Conservation (phyloP, 805 yeast species). For the Ogataea salicorniae region DNA sequence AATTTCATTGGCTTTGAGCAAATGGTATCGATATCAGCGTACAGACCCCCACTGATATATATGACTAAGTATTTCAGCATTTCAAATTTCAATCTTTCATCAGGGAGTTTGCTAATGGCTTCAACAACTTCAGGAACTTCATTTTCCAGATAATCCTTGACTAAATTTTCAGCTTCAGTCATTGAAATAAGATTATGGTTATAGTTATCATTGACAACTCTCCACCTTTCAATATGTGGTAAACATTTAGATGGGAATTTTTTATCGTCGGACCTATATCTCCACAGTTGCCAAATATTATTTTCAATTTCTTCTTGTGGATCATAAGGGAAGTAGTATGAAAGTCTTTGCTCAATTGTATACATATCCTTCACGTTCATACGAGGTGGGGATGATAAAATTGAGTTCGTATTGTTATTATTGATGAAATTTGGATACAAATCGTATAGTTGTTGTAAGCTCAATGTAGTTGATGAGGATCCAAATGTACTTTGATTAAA, state of each 20-base stretch:
- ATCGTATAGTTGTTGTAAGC: conserved; percentile 1
- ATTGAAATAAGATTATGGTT: conserved; percentile 18
- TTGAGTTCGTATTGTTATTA: background rate
- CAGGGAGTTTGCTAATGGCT: conserved; percentile 43
- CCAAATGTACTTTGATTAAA: background rate
- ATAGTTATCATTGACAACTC: conserved; percentile 17
- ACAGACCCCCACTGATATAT: conserved; percentile 53
- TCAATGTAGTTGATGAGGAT: background rate
- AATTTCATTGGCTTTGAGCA: conserved; percentile 41
- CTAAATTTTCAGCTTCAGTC: conserved; percentile 13
- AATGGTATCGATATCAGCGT: conserved; percentile 56
- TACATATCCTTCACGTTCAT: conserved; percentile 19
- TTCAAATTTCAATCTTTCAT: conserved; percentile 44
- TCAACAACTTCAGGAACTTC: conserved; percentile 42
- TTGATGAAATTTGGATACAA: conserved; percentile 7
- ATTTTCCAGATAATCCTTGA: conserved; percentile 14
- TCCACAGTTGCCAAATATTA: conserved; percentile 29
- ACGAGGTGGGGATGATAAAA: conserved; percentile 8
- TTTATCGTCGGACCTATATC: conserved; percentile 19
- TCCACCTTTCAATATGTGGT: conserved; percentile 20
- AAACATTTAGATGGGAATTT: conserved; percentile 12
- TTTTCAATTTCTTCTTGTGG: conserved; percentile 21
- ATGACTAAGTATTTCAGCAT: conserved; percentile 50
- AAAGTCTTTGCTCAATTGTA: conserved; percentile 24
- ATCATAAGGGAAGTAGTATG: conserved; percentile 23